Base-by-base conservation (phyloP, 352 stramenopile genomes). In the Aphanomyces invadans region DNA sequence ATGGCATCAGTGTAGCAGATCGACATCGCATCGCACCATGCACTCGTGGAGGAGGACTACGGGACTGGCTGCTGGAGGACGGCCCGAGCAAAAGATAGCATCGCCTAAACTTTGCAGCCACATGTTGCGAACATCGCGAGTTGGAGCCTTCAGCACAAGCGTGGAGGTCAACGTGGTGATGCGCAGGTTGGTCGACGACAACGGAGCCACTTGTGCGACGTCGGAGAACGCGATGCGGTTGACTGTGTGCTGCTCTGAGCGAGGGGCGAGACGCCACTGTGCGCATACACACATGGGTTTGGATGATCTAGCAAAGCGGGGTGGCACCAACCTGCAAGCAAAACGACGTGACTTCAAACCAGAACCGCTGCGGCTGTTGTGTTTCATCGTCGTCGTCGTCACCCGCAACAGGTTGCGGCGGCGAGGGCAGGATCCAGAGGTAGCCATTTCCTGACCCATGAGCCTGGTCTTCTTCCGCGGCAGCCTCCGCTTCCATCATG, bases 51-150 rank as follows among this genome's bases (percentile, higher is more conserved):
- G 2, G n/a, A 51, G 11, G 21, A 59, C 49, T 23, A 17, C 29
- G 7, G 32, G 28, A 17, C 23, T 51, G 4, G 46, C 42, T 19
- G 42, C 60, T 11, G 60, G 60, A 9, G 60, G 60, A 25, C 38
- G 38, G n/a, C 60, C 60, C 11, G 32, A 51, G 23, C 42, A 59
- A 57, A 67, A 67, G 2, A 67, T 33, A 11, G 60, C 60, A 38
- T 67, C 60, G 31, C 60, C 60, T 11, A 67, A 23, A 17, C 38
- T 51, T 25, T 26, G 23, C 4, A 67, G 11, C 60, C 60, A 67
- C 42, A 28, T 25, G 32, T 57, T 57, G 12, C 60, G 29, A 11
- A 57, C 60, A 21, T 56, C 49, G 5, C 17, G 28, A 9, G 42
- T 45, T 21, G 17, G 15, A 1, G 60, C 60, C 17, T 32, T 25